phyloP scores from a whole-genome alignment of 192 early-diverging fungal genomes.

The Podila verticillata region DNA sequence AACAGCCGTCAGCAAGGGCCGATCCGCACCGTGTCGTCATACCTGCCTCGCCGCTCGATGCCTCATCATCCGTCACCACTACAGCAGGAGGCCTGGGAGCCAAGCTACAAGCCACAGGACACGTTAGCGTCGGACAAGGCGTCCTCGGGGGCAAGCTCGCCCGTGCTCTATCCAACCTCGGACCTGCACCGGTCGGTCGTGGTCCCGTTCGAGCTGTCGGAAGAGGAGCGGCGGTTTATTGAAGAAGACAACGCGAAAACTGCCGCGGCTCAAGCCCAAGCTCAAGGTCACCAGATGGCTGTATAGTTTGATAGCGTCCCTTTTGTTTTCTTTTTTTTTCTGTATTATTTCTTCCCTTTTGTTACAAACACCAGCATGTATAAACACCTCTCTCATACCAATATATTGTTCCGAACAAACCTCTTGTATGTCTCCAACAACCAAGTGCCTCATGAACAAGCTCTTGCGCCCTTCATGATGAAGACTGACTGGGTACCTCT shows the following conservation, averaged over 20 bases:
- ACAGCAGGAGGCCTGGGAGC: neutral
- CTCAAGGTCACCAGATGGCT: no score
- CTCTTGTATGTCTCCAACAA: no score
- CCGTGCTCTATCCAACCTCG: slow-evolving; percentile 35
- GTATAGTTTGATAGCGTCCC: no score
- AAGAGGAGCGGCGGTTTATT: slow-evolving; percentile 41
- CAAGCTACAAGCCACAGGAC: neutral
- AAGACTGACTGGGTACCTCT: no score
- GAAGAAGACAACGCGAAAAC: slow-evolving; percentile 44
- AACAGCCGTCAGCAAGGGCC: neutral
- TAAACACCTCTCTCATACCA: no score
- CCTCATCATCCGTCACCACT: neutral
- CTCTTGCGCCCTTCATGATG: no score
- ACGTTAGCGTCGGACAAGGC: neutral
- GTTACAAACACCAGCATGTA: no score
- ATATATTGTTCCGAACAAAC: no score
- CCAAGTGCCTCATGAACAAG: no score
- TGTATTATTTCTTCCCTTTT: no score
- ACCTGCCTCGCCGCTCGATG: neutral
- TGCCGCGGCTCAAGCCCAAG: slow-evolving; percentile 1
- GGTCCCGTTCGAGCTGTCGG: slow-evolving; percentile 42
- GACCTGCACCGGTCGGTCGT: slow-evolving; percentile 25
- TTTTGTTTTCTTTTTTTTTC: no score
- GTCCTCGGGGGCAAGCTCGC: slow-evolving; percentile 3
- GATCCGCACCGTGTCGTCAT: neutral